These are phyloP conservation scores for Chaetomiaceae sp. DNA, from an alignment of 2,329 filamentous ascomycete species.

Conservation along the genomic window DNA sequence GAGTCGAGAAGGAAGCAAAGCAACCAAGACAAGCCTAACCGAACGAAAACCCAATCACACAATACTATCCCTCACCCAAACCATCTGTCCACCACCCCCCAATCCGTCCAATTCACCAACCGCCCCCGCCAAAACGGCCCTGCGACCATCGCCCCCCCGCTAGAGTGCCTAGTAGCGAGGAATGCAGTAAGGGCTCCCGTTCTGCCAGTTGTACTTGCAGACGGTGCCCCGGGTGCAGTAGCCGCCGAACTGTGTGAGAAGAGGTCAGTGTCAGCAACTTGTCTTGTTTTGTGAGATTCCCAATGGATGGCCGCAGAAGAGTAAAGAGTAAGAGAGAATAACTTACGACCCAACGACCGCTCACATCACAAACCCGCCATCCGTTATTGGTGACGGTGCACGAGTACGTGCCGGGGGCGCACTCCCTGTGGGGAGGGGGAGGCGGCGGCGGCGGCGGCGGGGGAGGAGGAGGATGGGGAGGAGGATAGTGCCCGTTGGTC, in stretches of 20 bases:
- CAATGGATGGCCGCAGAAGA: background rate
- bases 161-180: background rate
- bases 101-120: background rate
- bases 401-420: slow-evolving; percentile 11
- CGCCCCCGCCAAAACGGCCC: too few relatives aligned
- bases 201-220: slow-evolving; percentile 22
- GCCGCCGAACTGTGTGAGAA: slow-evolving; percentile 20
- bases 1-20: slow-evolving; percentile 8
- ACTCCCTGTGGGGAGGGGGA: background rate
- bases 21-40: background rate
- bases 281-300: too few relatives aligned
- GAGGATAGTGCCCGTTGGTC: background rate
- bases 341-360: slow-evolving; percentile 22
- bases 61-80: background rate
- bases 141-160: background rate
- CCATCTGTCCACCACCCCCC: background rate
- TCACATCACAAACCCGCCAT: slow-evolving; percentile 24
- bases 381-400: slow-evolving; percentile 14
- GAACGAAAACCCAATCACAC: background rate
- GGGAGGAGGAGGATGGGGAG: background rate
- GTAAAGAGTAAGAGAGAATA: background rate
- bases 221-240: slow-evolving; percentile 14
- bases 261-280: background rate
- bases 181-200: slow-evolving; percentile 27
- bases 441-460: background rate